A percentile compares a stretch with the other conserved stretches of the same genome.
Evolutionary conservation across 176 grass and related monocot genomes (phyloP).

Genomic region (Avena eriantha): DNA sequence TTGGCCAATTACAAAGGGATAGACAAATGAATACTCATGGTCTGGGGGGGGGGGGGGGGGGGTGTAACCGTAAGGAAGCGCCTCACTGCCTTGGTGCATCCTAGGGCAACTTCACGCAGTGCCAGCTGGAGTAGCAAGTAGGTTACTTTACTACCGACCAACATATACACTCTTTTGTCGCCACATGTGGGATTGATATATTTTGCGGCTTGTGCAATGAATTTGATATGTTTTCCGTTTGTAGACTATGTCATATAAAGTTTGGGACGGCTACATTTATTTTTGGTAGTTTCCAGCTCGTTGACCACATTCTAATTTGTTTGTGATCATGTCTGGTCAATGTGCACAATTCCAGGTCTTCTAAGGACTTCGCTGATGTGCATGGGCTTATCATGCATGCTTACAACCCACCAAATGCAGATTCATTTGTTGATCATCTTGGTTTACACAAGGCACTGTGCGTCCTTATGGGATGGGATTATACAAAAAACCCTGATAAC

Average conservation of each 20-base stretch:
- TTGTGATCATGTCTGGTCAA: conserved; percentile 60
- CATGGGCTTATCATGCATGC: conserved; percentile 93
- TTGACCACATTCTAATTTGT: conserved; percentile 47
- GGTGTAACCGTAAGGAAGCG: background rate
- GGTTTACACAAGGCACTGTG: conserved; percentile 98
- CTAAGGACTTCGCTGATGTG: conserved; percentile 88
- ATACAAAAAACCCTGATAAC: conserved; percentile 84
- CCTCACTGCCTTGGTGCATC: background rate
- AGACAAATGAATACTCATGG: background rate
- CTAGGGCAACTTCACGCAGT: conserved; percentile 15
- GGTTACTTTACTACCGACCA: conserved; percentile 15
- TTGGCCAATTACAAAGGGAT: background rate
- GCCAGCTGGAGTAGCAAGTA: background rate
- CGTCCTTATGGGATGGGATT: conserved; percentile 96
- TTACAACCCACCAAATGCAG: conserved; percentile 74
- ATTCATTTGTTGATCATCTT: conserved; percentile 81
- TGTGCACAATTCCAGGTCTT: conserved; percentile 83
- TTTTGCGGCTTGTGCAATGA: background rate
- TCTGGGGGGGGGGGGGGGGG: background rate
- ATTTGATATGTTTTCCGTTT: conserved; percentile 22
- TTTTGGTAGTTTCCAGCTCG: conserved; percentile 39
- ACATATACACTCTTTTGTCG: conserved; percentile 16
- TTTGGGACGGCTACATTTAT: conserved; percentile 19
- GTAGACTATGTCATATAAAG: conserved; percentile 14
- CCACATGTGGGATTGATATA: background rate